Base-by-base conservation (phyloP, 2,329 filamentous ascomycete species). In the Exophiala spinifera region DNA sequence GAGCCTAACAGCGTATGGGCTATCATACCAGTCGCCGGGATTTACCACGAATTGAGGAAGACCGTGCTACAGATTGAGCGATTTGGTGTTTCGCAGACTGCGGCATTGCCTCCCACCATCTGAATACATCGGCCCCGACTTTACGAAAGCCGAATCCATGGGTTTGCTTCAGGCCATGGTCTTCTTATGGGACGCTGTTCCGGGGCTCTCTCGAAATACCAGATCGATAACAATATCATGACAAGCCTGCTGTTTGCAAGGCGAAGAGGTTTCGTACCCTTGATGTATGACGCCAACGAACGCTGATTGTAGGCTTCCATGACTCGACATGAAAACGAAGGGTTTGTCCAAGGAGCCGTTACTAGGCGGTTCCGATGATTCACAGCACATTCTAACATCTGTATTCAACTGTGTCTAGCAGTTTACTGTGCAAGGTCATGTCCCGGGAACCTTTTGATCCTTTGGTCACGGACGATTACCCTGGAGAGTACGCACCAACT, bases 311-410 rank as follows among this genome's bases (percentile, higher is more conserved):
- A 47, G 21, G 40, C 44, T 34, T 46, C 36, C 40, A 51, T 57
- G 49, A 55, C 46, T 56, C 53, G 51, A 49, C 45, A 49, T 56
- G 50, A 56, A 59, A 59, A 59, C 57, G 53, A 39, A 51, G 21
- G 19, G 21, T 45, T 51, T 49, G 47, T 44, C 50, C 56, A 40
- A 40, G 45, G 43, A 49, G 37, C 53, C 33, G 47, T 40, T 19
- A 45, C 23, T 37, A 39, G 31, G 42, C 37, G 36, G 44, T 17
- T 45, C 37, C 25, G 37, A 52, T 31, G 40, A 37, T 54, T 55
- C 51, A 53, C 36, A 36, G 42, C 21, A 37, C 19, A n/a, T 31
- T 37, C n/a, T 25, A n/a, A 36, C 15, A 28, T 25, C n/a, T 51
- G 34, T 49, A 31, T 43, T 43, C 40, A 33, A 46, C 25, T 7